These are phyloP conservation scores for Globisporangium nagaii DNA, from an alignment of 352 stramenopile species.

Conservation along the genomic window DNA sequence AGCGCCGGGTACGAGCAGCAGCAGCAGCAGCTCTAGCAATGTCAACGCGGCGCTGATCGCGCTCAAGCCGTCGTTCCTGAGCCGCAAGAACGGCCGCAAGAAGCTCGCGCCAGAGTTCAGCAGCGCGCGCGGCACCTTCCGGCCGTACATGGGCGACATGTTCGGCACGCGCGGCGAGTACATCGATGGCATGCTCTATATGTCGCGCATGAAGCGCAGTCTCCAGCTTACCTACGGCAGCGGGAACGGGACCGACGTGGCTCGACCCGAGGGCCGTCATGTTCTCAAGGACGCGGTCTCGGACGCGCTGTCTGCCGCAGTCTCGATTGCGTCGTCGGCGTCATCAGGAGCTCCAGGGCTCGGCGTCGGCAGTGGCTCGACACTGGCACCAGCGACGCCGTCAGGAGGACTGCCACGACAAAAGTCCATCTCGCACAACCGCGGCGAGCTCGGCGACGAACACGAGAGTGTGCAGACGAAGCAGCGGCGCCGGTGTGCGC, in stretches of 20 bases:
- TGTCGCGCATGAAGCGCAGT: constrained; percentile 81
- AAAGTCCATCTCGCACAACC: not conserved
- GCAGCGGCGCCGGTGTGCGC: constrained; percentile 62
- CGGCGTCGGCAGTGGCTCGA: no score
- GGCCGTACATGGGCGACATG: constrained; percentile 70
- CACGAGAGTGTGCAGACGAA: constrained; percentile 26
- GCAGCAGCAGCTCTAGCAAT: not conserved
- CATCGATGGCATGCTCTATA: constrained; percentile 83
- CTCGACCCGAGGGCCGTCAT: constrained; percentile 10
- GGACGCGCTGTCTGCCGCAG: constrained; percentile 21
- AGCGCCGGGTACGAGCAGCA: not conserved
- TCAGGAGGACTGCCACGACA: not conserved
- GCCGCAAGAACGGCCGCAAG: constrained; percentile 46
- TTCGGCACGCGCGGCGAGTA: constrained; percentile 80
- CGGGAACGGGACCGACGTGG: constrained; percentile 12
- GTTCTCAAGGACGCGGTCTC: constrained; percentile 52
- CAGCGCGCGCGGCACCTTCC: constrained; percentile 34
- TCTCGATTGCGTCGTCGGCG: not conserved
- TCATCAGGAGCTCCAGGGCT: not conserved
- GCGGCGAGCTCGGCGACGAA: not conserved
- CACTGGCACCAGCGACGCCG: no score
- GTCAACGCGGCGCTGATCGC: not conserved
- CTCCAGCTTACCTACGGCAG: constrained; percentile 38
- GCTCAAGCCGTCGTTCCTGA: constrained; percentile 16
- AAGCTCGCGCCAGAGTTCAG: constrained; percentile 22